Base-by-base conservation (phyloP, 768 basidiomycete genomes). In the Agrocybe pediades region DNA sequence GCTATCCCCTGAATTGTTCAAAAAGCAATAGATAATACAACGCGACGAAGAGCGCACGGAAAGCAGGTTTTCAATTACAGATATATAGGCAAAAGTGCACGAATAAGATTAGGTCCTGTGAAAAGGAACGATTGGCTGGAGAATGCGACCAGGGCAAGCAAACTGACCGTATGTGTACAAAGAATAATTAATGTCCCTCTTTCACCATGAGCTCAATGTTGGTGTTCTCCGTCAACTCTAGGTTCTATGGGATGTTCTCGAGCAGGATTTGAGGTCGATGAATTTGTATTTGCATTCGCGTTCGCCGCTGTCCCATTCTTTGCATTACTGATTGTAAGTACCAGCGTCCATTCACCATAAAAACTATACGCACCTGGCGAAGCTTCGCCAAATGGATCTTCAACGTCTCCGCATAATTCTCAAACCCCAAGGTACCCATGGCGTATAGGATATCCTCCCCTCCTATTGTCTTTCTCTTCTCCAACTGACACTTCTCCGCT, bases 381-480 rank as follows among this genome's bases (percentile, higher is more conserved):
- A 95, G 78, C 72, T 96, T 96, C 4, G 94, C 86, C 41, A 98
- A 73, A 72, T 97, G 93, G 47, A 98, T 92, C 73, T 91, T 93
- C 52, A 97, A 75, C 29, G 90, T 90, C 74, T 95, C 92, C 44
- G 88, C 89, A 64, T 98, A 97, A 63, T 96, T 90, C 61, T 97
- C 95, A 63, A 97, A 97, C 20, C 96, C 96, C 19, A 98, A 81
- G 30, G 87, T 82, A 29, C 81, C 75, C 92, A 98, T 95, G n/a
- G 95, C 95, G 61, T 92, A 90, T 52, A 98, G 72, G 42, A 98
- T 95, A 69, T 98, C 96, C 77, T 98, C 95, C 21, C 96, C 96
- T 11, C 93, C 95, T 41, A 98, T 95, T 54, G 96, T 98, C 78
- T 98, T 98, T 57, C 96, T 82, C 73, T 98, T 98, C 76, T 98